Evolutionary conservation across 768 basidiomycete species (phyloP).

Genomic region (Macrolepiota albuminosa): DNA sequence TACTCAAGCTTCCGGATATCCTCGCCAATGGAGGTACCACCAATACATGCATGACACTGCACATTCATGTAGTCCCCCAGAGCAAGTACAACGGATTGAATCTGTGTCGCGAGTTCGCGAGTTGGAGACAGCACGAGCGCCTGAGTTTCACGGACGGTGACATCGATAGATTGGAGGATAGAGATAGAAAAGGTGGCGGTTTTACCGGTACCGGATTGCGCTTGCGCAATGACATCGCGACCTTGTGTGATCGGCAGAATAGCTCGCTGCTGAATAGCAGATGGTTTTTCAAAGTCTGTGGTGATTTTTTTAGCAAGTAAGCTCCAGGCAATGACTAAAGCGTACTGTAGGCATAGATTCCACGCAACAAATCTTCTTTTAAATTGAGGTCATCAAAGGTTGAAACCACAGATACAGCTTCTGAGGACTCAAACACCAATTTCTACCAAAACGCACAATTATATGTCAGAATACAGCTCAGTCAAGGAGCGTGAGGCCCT

Average conservation of each 20-base stretch:
- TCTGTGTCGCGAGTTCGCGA: conserved; percentile 98
- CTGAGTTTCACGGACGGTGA: conserved; percentile 90
- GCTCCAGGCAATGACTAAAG: conserved; percentile 9
- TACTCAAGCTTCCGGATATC: conserved; percentile 97
- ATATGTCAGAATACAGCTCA: conserved; percentile 7
- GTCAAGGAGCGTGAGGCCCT: conserved; percentile 17
- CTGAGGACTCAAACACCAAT: conserved; percentile 94
- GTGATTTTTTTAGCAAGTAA: background rate
- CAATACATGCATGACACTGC: conserved; percentile 97
- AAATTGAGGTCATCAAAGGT: conserved; percentile 88
- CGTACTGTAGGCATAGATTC: conserved; percentile 96
- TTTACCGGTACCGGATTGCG: conserved; percentile 99
- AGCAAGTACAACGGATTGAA: conserved; percentile 94
- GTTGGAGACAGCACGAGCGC: conserved; percentile 96
- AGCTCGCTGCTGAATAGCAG: conserved; percentile 97
- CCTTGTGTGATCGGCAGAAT: conserved; percentile 95
- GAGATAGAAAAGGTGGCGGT: conserved; percentile 98
- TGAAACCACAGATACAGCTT: conserved; percentile 83
- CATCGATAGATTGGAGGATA: conserved; percentile 96
- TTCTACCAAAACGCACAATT: conserved; percentile 42
- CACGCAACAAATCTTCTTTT: conserved; percentile 93
- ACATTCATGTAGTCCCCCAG: conserved; percentile 99
- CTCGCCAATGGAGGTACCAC: conserved; percentile 95
- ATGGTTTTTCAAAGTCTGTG: conserved; percentile 92
- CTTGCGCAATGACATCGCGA: conserved; percentile 97